A percentile compares a stretch with the other conserved stretches of the same genome.
These are phyloP conservation scores for Trametes polyzona DNA, from an alignment of 1,284 basidiomycete genomes.

Conservation along the genomic window DNA sequence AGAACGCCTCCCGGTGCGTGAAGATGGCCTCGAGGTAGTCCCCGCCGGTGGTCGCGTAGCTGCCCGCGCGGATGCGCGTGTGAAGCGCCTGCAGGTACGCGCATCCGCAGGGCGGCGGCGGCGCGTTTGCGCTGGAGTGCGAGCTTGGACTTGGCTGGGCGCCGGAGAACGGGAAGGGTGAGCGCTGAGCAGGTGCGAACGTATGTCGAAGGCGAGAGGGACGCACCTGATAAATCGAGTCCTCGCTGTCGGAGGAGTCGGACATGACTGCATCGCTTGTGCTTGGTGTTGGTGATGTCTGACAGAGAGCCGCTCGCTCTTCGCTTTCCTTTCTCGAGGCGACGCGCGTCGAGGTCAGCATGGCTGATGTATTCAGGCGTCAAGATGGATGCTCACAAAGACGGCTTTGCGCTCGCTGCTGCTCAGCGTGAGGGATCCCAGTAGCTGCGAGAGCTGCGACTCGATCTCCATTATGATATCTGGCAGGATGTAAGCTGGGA, in stretches of 20 bases:
- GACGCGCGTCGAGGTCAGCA: conserved; percentile 9
- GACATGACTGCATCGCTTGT: conserved; percentile 32
- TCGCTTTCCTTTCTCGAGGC: conserved; percentile 35
- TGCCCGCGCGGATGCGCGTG: conserved; percentile 51
- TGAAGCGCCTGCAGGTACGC: conserved; percentile 66
- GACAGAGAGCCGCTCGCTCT: conserved; percentile 21
- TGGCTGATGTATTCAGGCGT: not conserved
- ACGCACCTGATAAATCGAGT: conserved; percentile 33
- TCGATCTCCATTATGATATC: conserved; percentile 30
- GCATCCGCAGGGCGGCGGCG: conserved; percentile 38
- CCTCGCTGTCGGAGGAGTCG: conserved; percentile 34
- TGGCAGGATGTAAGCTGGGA: too few relatives aligned
- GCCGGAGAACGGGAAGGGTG: not conserved
- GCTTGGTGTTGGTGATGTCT: conserved; percentile 18
- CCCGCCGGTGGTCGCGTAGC: conserved; percentile 62
- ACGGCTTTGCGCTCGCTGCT: conserved; percentile 20
- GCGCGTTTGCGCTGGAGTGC: conserved; percentile 25
- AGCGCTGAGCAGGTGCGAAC: not conserved
- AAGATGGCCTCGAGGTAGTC: conserved; percentile 77
- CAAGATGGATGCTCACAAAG: conserved; percentile 26
- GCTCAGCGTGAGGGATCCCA: conserved; percentile 30
- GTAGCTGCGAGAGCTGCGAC: conserved; percentile 30
- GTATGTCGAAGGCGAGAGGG: not conserved
- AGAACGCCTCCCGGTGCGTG: conserved; percentile 69
- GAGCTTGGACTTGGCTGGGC: conserved; percentile 23